Base-by-base conservation (phyloP, 192 early-diverging fungal species). In the Coemansia interrupta region DNA sequence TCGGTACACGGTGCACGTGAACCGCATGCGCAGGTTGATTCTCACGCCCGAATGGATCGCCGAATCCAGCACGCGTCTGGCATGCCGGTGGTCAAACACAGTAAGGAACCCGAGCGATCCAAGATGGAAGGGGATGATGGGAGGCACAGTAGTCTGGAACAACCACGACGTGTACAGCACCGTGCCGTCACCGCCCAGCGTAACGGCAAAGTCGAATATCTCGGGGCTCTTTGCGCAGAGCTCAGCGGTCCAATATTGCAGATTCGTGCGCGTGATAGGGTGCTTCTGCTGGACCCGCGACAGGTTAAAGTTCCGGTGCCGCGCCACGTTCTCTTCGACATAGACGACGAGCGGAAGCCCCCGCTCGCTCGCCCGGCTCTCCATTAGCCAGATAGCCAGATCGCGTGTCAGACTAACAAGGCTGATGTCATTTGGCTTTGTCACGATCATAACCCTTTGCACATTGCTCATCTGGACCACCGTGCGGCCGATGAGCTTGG, bases 71-170 rank as follows among this genome's bases (percentile, higher is more conserved):
- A 85, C 80, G 3, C 83, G 38, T 3, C 78, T 56, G 44, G 85
- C 86, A 26, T 85, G 76, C 5, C 72, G 71, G 54, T 88, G 87
- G 56, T 89, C 79, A 68, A 97, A 96, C 4, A 92, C 89, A 0
- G 95, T 96, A 36, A 98, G 62, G 42, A 98, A 98, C n/a, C 95
- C 94, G 32, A 98, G 70, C 24, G 93, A 96, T 5, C 95, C 95
- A 28, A 95, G 68, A 58, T 93, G 89, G 78, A 98, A 95, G 0
- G 95, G 86, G 12, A 98, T 82, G n/a, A 97, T 85, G 0, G 94
- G 93, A 40, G 95, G 95, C 32, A 97, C 91, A 11, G 83, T 80
- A 5, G 63, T 67, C 72, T 97, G 92, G 65, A 91, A 89, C 28
- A 98, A 74, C 89, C 93, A 94, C 24, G 91, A 89, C 24, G 93